Percentiles rank a stretch among this genome's conserved stretches.
Conservation (phyloP, 208 protist genomes). For the Wallacemonas sp. region DNA sequence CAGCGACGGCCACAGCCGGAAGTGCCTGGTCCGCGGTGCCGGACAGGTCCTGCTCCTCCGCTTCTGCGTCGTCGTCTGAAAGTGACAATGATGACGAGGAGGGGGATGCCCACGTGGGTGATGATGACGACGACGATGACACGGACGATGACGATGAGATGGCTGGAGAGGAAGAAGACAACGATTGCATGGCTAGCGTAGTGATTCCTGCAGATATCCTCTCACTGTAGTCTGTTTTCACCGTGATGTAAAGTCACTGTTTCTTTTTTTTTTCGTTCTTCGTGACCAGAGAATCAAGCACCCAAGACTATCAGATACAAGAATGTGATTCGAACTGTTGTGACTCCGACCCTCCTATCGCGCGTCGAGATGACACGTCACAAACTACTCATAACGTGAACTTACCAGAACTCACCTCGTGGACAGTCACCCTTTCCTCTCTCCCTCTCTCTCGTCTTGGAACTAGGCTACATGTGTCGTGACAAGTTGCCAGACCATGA, state of each 20-base stretch:
- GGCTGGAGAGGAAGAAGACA: neutral
- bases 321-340: too few species aligned
- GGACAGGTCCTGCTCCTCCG: constrained; percentile 1
- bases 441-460: too few species aligned
- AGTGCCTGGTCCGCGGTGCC: neutral
- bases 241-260: neutral
- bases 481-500: too few species aligned
- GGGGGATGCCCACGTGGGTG: constrained; percentile 27
- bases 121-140: constrained; percentile 31
- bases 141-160: constrained; percentile 26
- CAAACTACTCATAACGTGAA: too few species aligned
- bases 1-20: constrained; percentile 4
- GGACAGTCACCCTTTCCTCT: too few species aligned
- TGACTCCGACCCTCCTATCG: too few species aligned
- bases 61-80: constrained; percentile 20
- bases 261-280: neutral
- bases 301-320: too few species aligned
- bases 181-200: neutral
- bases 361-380: too few species aligned
- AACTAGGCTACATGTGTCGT: too few species aligned
- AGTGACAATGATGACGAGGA: constrained; percentile 26
- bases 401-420: too few species aligned
- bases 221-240: neutral
- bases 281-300: too few species aligned
- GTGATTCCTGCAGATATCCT: constrained; percentile 8